Percentiles rank a stretch among this genome's conserved stretches.
Conservation (phyloP, 768 basidiomycete genomes). For the Pholiota conissans region DNA sequence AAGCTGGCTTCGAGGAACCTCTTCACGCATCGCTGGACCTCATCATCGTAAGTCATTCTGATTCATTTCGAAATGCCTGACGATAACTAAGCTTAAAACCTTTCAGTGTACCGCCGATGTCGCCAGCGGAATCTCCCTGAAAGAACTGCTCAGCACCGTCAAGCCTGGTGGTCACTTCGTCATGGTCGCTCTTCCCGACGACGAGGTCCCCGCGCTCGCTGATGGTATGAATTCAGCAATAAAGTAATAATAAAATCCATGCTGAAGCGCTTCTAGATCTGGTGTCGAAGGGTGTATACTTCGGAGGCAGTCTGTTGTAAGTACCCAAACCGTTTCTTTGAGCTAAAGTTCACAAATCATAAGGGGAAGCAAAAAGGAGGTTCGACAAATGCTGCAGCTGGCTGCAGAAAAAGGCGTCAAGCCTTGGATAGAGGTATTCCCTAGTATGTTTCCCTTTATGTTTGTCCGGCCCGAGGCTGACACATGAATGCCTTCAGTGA, state of each 20-base stretch:
- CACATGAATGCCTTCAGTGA: conserved; percentile 28
- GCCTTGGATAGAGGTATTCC: conserved; percentile 45
- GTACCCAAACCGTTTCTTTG: not conserved
- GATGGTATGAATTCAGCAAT: conserved; percentile 19
- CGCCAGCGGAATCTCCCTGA: conserved; percentile 28
- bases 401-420: conserved; percentile 53
- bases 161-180: conserved; percentile 55
- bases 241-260: conserved; percentile 14
- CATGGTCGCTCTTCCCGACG: conserved; percentile 57
- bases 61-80: not conserved
- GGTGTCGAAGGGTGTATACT: conserved; percentile 21
- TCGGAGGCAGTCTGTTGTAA: conserved; percentile 32
- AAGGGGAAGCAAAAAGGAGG: conserved; percentile 60
- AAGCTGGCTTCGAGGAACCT: conserved; percentile 38
- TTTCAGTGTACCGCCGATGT: conserved; percentile 28
- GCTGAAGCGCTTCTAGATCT: conserved; percentile 17
- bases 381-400: conserved; percentile 58
- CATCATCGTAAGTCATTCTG: conserved; percentile 39
- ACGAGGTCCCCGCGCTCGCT: conserved; percentile 37
- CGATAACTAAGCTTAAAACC: not conserved
- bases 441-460: conserved; percentile 25
- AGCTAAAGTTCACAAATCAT: conserved; percentile 26
- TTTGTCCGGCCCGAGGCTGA: not conserved
- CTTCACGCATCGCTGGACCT: conserved; percentile 45
- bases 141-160: conserved; percentile 41